Conservation (phyloP, 345 rosid genomes). For the Sisymbrium irio region DNA sequence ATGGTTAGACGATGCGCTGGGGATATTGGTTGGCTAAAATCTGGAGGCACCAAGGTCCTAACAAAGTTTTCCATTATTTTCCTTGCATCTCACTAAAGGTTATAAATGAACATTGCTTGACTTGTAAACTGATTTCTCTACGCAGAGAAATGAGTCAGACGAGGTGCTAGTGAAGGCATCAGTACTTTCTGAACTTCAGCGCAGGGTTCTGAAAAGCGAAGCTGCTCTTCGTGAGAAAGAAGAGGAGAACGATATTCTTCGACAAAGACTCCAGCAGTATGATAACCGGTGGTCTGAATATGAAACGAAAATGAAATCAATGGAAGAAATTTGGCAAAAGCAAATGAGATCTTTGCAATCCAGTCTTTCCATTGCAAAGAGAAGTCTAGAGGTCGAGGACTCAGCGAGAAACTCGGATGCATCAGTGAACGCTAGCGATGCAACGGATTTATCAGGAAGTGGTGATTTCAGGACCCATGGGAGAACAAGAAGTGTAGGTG, state of each 20-base stretch:
- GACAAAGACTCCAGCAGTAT: slow-evolving; percentile 62
- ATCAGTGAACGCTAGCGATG: slow-evolving; percentile 25
- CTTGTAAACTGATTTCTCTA: neutral
- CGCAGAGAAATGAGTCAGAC: slow-evolving; percentile 57
- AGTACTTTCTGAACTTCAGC: slow-evolving; percentile 63
- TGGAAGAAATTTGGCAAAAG: slow-evolving; percentile 94
- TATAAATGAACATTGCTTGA: neutral
- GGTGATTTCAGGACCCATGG: slow-evolving; percentile 37
- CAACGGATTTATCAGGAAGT: slow-evolving; percentile 19
- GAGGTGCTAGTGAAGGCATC: slow-evolving; percentile 57
- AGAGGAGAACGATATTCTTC: slow-evolving; percentile 69
- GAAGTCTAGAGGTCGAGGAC: slow-evolving; percentile 58
- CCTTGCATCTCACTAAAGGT: neutral
- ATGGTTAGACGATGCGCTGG: slow-evolving; percentile 88
- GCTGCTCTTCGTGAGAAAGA: slow-evolving; percentile 65
- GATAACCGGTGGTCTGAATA: slow-evolving; percentile 76
- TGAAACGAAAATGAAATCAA: slow-evolving; percentile 85
- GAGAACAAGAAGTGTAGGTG: slow-evolving; percentile 51
- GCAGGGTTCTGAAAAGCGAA: slow-evolving; percentile 65
- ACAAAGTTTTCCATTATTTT: neutral
- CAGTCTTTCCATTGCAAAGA: slow-evolving; percentile 77
- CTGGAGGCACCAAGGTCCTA: slow-evolving; percentile 57
- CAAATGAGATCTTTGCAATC: slow-evolving; percentile 82
- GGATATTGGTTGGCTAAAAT: slow-evolving; percentile 54
- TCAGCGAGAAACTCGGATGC: slow-evolving; percentile 29